Base-by-base conservation (phyloP, 768 basidiomycete species). In the Ephemerocybe angulata region DNA sequence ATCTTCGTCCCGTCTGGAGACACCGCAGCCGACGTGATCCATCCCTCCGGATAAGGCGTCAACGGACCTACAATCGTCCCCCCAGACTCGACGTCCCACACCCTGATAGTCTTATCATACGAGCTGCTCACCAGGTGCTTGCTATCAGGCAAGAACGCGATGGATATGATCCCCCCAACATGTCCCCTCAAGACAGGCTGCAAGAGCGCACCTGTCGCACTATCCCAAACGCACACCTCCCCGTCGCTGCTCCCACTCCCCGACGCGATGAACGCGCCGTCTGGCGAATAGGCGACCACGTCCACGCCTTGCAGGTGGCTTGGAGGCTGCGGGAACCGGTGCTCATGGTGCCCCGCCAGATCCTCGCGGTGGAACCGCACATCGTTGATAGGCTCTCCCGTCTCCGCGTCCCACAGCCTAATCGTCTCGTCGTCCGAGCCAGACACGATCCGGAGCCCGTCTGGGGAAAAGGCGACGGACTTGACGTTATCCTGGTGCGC, bases 361-460 rank as follows among this genome's bases (percentile, higher is more conserved):
- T 56, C 55, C 12, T 46, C 54, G 3, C 43, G 44, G 30, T 65
- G 63, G 47, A 54, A 53, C 3, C 61, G 47, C 15, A 21, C 29
- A 33, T 41, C 35, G 28, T 47, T 25, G 35, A 53, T 33, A 37
- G 35, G 17, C 19, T 56, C 52, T 2, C 59, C 55, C 22, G 47
- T 60, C 8, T 51, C 52, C 48, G 52, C 55, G 35, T 58, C 57
- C 71, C 72, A 71, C 3, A 73, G 22, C 12, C 60, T 28, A 5
- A 73, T 50, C 4, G 61, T 67, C 28, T 54, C 46, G 50, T 70
- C 69, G 8, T 30, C 46, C 1, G 66, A 68, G 10, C 64, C 68
- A 3, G 71, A 67, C 17, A 59, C 63, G 28, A 74, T 58, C n/a
- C 49, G 44, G 19, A 38, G 52, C 1, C 69, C 70, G 54, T 68